These are phyloP conservation scores for Ensete glaucum DNA, from an alignment of 176 grass and related monocot genomes.

Conservation along the genomic window DNA sequence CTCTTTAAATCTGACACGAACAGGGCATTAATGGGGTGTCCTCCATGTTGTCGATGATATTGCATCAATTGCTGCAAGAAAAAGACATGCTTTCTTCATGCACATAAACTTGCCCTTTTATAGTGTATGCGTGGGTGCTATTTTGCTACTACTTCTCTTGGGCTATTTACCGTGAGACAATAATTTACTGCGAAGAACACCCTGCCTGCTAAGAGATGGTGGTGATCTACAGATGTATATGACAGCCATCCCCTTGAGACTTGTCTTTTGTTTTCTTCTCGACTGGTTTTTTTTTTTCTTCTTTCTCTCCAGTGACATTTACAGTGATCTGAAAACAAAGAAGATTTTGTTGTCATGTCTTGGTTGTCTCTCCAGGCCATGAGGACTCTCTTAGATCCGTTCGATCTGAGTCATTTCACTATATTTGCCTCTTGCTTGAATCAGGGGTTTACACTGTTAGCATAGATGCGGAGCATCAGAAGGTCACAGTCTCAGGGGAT, in stretches of 20 bases:
- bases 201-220: background rate
- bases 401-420: background rate
- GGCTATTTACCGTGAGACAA: background rate
- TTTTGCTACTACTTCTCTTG: background rate
- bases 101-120: too few relatives aligned
- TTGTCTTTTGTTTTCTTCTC: background rate
- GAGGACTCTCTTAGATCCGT: background rate
- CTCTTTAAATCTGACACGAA: too few relatives aligned
- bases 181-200: background rate
- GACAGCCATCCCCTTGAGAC: background rate
- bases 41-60: too few relatives aligned
- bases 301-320: background rate
- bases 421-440: conserved; percentile 1
- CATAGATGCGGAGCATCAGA: conserved; percentile 83
- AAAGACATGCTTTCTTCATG: too few relatives aligned
- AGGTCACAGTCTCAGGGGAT: conserved; percentile 68
- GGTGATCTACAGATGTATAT: background rate
- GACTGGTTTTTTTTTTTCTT: background rate
- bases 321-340: background rate
- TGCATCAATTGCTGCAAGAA: too few relatives aligned
- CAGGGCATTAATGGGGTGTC: too few relatives aligned
- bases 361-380: too few relatives aligned
- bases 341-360: background rate
- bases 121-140: too few relatives aligned
- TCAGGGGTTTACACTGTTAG: conserved; percentile 75